Evolutionary conservation across 306 rosid species (phyloP).

Genomic region (Cucurbita moschata): DNA sequence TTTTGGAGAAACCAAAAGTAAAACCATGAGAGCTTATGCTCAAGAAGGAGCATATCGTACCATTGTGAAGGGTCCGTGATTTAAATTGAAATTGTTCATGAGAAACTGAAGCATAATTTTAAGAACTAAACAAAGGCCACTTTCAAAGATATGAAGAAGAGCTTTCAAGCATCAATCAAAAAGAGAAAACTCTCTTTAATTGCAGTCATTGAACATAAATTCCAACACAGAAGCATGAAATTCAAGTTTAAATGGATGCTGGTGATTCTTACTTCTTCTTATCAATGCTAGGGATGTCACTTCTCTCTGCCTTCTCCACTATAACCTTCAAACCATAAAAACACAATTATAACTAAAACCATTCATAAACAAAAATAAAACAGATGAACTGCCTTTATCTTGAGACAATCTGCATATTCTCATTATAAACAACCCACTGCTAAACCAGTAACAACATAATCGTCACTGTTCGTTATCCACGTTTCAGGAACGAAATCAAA

Average conservation of each 20-base stretch:
- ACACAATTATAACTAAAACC: not conserved
- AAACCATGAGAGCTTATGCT: no score
- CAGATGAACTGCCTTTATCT: not conserved
- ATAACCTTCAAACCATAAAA: conserved; percentile 47
- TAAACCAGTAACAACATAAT: not conserved
- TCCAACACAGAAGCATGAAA: not conserved
- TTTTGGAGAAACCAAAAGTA: no score
- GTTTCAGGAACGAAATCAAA: not conserved
- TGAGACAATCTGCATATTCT: not conserved
- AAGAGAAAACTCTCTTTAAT: no score
- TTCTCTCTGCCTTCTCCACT: conserved; percentile 92
- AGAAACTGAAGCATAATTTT: not conserved
- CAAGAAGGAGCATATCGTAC: no score
- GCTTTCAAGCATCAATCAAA: not conserved
- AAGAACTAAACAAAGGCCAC: not conserved
- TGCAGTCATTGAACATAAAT: not conserved
- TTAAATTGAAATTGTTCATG: no score
- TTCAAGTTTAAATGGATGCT: not conserved
- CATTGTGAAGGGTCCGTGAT: no score
- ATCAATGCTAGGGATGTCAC: conserved; percentile 85
- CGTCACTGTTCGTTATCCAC: not conserved
- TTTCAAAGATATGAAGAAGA: not conserved
- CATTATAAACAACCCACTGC: not conserved
- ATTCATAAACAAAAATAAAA: not conserved
- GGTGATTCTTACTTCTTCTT: conserved; percentile 70